Conservation (phyloP, 331 rosid genomes). For the Malus hybrid region DNA sequence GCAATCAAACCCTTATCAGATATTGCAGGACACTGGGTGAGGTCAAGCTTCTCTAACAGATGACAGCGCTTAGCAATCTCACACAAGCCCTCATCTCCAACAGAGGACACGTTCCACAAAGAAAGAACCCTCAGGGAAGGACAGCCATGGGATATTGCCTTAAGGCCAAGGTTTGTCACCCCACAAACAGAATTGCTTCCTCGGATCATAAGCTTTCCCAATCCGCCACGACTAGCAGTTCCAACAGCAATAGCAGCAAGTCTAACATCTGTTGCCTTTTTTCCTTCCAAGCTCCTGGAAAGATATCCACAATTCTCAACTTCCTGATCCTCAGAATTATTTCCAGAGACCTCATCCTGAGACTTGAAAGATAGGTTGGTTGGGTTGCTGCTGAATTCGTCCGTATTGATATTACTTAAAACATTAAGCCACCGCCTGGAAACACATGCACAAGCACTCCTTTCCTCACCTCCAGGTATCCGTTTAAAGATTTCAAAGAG, state of each 20-base stretch:
- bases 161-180: constrained; percentile 66
- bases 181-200: constrained; percentile 45
- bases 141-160: constrained; percentile 76
- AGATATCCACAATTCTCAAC: constrained; percentile 65
- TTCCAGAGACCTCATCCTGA: constrained; percentile 14
- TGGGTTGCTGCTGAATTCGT: constrained; percentile 40
- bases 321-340: constrained; percentile 36
- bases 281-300: constrained; percentile 83
- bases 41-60: constrained; percentile 66
- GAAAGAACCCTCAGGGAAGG: constrained; percentile 72
- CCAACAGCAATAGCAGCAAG: constrained; percentile 89
- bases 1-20: constrained; percentile 65
- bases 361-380: constrained; percentile 4
- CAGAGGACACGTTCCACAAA: constrained; percentile 46
- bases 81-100: constrained; percentile 67
- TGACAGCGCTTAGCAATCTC: constrained; percentile 74
- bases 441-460: constrained; percentile 66
- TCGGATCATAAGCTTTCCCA: constrained; percentile 70
- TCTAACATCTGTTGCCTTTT: constrained; percentile 86
- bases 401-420: constrained; percentile 51
- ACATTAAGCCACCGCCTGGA: constrained; percentile 93
- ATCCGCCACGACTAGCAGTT: constrained; percentile 77
- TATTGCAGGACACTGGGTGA: constrained; percentile 53
- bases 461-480: constrained; percentile 68
- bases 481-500: constrained; percentile 88